Evolutionary conservation across 2,329 filamentous ascomycete genomes (phyloP).

Genomic region (Hypoxylon sp.): DNA sequence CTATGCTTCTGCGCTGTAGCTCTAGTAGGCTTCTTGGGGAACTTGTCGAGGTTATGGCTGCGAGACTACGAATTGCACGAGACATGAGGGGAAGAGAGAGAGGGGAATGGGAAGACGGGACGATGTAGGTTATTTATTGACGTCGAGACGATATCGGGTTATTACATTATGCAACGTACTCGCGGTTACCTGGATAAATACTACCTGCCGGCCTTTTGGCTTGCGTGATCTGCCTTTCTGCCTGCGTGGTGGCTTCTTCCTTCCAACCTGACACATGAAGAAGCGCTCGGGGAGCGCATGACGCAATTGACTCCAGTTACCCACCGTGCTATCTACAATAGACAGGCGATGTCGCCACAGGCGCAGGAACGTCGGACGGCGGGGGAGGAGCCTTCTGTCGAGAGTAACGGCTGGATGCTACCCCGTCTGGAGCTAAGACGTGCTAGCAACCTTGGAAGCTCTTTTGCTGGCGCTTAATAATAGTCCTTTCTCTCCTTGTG

Average conservation of each 20-base stretch:
- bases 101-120: neutral
- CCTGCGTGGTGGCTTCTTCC: neutral
- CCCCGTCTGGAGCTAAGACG: no score
- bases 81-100: constrained; percentile 24
- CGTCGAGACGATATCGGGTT: neutral
- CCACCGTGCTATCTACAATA: no score
- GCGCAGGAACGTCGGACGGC: no score
- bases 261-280: no score
- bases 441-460: no score
- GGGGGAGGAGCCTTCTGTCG: no score
- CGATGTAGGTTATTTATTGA: constrained; percentile 4
- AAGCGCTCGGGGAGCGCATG: constrained; percentile 14
- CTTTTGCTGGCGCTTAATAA: neutral
- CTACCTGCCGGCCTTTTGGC: neutral
- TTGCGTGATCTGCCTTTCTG: neutral
- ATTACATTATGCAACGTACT: neutral
- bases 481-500: neutral
- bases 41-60: constrained; percentile 14
- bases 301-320: constrained; percentile 17
- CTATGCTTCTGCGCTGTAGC: constrained; percentile 21
- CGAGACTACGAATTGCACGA: constrained; percentile 9
- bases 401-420: no score
- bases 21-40: constrained; percentile 17
- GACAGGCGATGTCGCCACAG: no score
- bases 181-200: no score